These are phyloP conservation scores for Yarrowia osloensis DNA, from an alignment of 805 yeast genomes.

Conservation along the genomic window DNA sequence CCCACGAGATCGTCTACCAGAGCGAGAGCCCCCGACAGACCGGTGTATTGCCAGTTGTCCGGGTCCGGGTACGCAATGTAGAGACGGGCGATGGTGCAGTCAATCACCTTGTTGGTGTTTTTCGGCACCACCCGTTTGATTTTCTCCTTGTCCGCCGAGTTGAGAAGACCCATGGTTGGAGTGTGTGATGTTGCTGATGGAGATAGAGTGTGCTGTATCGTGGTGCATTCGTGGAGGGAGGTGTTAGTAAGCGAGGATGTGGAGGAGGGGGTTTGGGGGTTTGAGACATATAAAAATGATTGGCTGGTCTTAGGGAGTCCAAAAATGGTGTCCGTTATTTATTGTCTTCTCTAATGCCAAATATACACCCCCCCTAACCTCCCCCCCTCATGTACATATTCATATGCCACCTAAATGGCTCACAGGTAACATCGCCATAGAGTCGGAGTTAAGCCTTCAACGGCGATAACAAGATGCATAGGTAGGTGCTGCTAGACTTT, in stretches of 20 bases:
- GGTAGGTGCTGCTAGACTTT: no score
- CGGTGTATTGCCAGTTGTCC: conserved; percentile 81
- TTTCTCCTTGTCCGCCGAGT: conserved; percentile 74
- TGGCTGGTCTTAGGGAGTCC: no score
- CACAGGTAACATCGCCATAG: background rate
- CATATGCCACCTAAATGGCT: conserved; percentile 5
- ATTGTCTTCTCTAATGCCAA: no score
- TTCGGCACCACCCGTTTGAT: conserved; percentile 88
- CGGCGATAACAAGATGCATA: no score
- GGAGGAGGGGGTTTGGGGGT: background rate
- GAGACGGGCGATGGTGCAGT: conserved; percentile 85
- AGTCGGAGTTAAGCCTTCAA: background rate
- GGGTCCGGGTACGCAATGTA: conserved; percentile 89
- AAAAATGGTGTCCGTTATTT: no score
- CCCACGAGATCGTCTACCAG: conserved; percentile 93
- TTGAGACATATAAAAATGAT: no score
- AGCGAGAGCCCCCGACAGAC: conserved; percentile 81
- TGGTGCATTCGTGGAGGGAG: background rate
- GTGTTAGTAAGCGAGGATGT: background rate
- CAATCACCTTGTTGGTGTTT: conserved; percentile 80
- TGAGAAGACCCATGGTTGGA: conserved; percentile 38
- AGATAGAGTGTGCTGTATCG: background rate
- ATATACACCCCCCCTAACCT: no score
- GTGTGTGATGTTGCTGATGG: conserved; percentile 11
- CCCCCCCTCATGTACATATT: background rate